phyloP scores from a whole-genome alignment of 73 alveolate genomes.

The Urostyla sp. region DNA sequence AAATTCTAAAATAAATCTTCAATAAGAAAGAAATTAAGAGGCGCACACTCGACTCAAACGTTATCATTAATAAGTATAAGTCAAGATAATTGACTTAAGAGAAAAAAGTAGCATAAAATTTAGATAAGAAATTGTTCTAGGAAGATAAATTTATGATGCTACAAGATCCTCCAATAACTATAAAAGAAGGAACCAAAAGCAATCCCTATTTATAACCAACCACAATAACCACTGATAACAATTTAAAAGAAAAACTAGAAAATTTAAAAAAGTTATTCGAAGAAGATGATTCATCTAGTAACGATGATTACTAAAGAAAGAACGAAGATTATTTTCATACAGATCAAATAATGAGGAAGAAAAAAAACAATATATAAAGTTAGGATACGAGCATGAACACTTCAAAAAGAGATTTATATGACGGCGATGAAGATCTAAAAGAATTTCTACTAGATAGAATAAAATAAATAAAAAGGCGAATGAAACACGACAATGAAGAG shows the following conservation, averaged over 20 bases:
- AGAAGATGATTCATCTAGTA: conserved; percentile 21
- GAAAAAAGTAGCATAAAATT: conserved; percentile 2
- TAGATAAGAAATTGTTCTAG: conserved; percentile 8
- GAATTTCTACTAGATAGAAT: conserved; percentile 38
- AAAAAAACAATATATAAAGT: background rate
- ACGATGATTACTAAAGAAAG: too few relatives aligned
- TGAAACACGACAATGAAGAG: conserved; percentile 30
- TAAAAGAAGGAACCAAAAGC: too few relatives aligned
- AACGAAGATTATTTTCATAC: background rate
- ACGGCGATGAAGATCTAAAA: conserved; percentile 30
- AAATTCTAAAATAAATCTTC: conserved; percentile 26
- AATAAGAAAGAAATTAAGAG: conserved; percentile 24
- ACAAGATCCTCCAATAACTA: background rate
- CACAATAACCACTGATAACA: background rate
- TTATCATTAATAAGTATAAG: conserved; percentile 30
- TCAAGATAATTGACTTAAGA: background rate
- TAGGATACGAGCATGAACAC: conserved; percentile 35
- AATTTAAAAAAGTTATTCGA: conserved; percentile 24
- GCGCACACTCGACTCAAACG: conserved; percentile 28
- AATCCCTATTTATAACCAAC: background rate
- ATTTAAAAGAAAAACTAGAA: conserved; percentile 36
- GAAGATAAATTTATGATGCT: background rate
- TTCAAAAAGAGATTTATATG: background rate
- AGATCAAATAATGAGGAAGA: background rate
- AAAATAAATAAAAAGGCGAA: conserved; percentile 22